Evolutionary conservation across 2,329 filamentous ascomycete species (phyloP).

Genomic region (Aspergillus novofumigatus): DNA sequence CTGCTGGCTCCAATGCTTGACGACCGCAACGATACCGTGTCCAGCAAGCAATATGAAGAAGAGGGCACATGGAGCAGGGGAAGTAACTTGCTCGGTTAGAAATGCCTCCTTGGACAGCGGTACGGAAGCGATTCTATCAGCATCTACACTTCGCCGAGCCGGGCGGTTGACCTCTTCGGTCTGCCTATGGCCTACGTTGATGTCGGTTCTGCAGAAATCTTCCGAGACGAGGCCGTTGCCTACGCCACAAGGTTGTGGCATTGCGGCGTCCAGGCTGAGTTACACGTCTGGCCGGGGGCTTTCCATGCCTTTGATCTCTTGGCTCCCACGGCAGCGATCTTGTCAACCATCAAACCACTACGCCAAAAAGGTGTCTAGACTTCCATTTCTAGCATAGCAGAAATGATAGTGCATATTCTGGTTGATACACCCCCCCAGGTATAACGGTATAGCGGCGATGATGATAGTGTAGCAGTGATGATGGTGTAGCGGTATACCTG

Average conservation of each 20-base stretch:
- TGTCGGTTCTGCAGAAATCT: constrained; percentile 5
- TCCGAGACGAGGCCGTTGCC: constrained; percentile 1
- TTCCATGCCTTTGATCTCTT: constrained; percentile 4
- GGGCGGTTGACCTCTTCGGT: background rate
- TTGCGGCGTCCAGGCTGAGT: constrained; percentile 1
- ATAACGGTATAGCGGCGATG: too few species aligned
- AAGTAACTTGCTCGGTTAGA: background rate
- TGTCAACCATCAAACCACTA: too few species aligned
- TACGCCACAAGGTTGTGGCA: background rate
- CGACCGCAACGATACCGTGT: constrained; percentile 2
- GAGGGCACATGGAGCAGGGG: background rate
- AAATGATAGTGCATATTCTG: too few species aligned
- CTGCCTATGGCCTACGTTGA: constrained; percentile 7
- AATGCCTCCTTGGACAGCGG: background rate
- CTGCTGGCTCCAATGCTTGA: constrained; percentile 8
- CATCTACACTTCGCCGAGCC: constrained; percentile 5
- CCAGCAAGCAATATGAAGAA: background rate
- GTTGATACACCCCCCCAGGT: too few species aligned
- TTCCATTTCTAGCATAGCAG: too few species aligned
- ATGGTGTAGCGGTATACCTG: too few species aligned
- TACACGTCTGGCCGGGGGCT: constrained; percentile 2
- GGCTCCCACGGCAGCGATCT: too few species aligned
- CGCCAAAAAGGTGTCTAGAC: too few species aligned
- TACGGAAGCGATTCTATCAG: background rate
- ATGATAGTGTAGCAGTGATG: too few species aligned